Base-by-base conservation (phyloP, 2,329 filamentous ascomycete genomes). In the Boeremia lycopersici region DNA sequence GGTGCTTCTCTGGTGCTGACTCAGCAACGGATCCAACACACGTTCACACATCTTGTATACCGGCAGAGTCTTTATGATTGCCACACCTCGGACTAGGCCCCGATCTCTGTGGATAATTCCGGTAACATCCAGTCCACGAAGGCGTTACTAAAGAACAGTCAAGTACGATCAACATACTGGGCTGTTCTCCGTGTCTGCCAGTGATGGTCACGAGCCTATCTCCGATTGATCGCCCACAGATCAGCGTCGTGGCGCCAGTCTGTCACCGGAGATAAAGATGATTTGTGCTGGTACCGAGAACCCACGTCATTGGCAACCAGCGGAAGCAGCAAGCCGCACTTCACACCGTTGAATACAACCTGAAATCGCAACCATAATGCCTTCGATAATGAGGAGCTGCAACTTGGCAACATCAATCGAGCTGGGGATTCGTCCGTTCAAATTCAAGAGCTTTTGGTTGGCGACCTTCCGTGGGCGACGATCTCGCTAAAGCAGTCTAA, bases 291-390 rank as follows among this genome's bases (percentile, higher is more conserved):
- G 17, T 23, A 39, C 23, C 38, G 34, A 48, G 19, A 13, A 25
- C 33, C n/a, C 17, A 48, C 50, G 39, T 54, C 40, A 54, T 46
- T 35, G 28, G 39, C 29, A 43, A 2, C 6, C n/a, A 15, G 13
- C 44, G 45, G 45, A 44, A 44, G 33, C 40, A 40, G 13, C 3
- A 23, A 26, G 15, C 41, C 46, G 35, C 28, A 15, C 3, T 25
- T 11, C n/a, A 43, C 6, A 30, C 25, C 33, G 29, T 35, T 17
- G 17, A 48, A 30, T 45, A 41, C 46, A 17, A 35, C 29, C 40
- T 35, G n/a, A 9, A 42, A 17, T 29, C 43, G 39, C 51, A 40
- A 39, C 23, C 19, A 9, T 33, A 34, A 44, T 9, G 29, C 15
- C 15, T 8, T 40, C 39, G 35, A 26, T 29, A 17, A 28, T 1